A percentile compares a stretch with the other conserved stretches of the same genome.
These are phyloP conservation scores for Penicillium lividum DNA, from an alignment of 495 filamentous ascomycete species.

Conservation along the genomic window DNA sequence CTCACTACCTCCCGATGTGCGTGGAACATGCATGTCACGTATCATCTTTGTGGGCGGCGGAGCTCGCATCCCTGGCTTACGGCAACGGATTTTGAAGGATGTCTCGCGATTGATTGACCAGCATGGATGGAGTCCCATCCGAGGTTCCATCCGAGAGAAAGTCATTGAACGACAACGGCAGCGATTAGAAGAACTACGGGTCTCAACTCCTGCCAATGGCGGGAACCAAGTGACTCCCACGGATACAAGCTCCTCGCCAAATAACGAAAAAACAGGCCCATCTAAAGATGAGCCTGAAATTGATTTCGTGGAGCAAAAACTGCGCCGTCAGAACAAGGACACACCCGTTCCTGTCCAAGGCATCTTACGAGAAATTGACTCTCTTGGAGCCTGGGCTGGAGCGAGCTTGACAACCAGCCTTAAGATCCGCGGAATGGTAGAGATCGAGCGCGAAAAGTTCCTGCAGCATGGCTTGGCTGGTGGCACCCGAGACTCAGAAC, in stretches of 20 bases:
- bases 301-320: constrained; percentile 65
- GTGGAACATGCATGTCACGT: constrained; percentile 83
- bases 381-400: constrained; percentile 85
- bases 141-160: constrained; percentile 64
- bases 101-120: constrained; percentile 61
- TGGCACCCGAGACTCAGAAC: constrained; percentile 63
- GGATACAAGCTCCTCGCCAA: constrained; percentile 39
- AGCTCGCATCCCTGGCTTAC: constrained; percentile 77
- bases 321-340: constrained; percentile 53
- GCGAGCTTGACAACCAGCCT: constrained; percentile 78
- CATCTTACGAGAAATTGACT: constrained; percentile 72
- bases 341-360: constrained; percentile 52
- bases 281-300: constrained; percentile 39
- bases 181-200: constrained; percentile 50
- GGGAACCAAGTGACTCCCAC: constrained; percentile 6
- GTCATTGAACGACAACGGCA: constrained; percentile 55
- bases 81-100: constrained; percentile 75
- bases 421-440: constrained; percentile 75
- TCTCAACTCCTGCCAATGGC: constrained; percentile 30
- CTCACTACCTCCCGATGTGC: constrained; percentile 74
- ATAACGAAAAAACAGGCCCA: constrained; percentile 35
- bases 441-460: constrained; percentile 85
- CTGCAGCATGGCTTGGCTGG: constrained; percentile 74
- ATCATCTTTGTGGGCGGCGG: constrained; percentile 86
- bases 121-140: constrained; percentile 75